Percentiles rank a stretch among this genome's conserved stretches.
These are phyloP conservation scores for Microbotryomycetes sp. DNA, from an alignment of 1,284 basidiomycete genomes.

Conservation along the genomic window DNA sequence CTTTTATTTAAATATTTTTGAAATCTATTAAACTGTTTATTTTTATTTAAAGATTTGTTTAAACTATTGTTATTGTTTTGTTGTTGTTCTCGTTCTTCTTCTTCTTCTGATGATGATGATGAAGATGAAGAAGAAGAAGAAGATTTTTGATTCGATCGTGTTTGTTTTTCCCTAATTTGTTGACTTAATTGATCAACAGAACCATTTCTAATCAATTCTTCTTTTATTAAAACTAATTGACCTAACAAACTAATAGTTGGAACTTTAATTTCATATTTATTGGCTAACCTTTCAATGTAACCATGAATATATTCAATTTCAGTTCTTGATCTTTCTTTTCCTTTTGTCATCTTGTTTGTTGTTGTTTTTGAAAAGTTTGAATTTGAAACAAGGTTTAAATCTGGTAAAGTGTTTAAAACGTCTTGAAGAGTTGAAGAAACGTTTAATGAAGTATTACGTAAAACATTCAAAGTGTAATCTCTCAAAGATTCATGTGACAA, in stretches of 20 bases:
- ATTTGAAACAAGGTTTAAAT: conserved; percentile 5
- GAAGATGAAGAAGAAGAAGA: background rate
- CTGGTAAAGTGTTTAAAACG: conserved; percentile 20
- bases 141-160: no score
- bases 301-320: conserved; percentile 85
- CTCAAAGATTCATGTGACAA: conserved; percentile 53
- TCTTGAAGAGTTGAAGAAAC: conserved; percentile 33
- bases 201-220: conserved; percentile 34
- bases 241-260: conserved; percentile 58
- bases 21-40: no score
- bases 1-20: no score
- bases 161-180: no score
- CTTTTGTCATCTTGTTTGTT: conserved; percentile 45
- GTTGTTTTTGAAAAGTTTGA: conserved; percentile 36
- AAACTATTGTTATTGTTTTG: no score
- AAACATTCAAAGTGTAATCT: conserved; percentile 46
- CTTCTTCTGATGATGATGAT: background rate
- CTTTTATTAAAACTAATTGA: conserved; percentile 56
- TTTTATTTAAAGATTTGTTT: no score
- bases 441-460: conserved; percentile 43
- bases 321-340: conserved; percentile 57
- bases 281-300: conserved; percentile 64
- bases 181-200: conserved; percentile 26
- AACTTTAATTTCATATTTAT: conserved; percentile 56
- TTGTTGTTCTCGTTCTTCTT: background rate